Base-by-base conservation (phyloP, 2,329 filamentous ascomycete genomes). In the Verticillium dahliae region DNA sequence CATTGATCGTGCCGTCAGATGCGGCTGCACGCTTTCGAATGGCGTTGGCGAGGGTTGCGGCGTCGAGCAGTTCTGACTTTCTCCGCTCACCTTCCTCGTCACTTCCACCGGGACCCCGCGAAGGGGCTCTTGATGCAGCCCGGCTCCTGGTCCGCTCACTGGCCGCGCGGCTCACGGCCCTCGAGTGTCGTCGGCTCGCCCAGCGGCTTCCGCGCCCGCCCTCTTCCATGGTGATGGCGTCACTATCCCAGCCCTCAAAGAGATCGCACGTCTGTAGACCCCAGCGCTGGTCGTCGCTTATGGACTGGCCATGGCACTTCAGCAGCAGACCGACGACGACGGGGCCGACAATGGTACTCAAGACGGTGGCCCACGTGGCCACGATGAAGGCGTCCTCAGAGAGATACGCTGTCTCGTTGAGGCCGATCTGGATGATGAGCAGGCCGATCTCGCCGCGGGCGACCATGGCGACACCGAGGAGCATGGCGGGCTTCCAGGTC, bases 371-470 rank as follows among this genome's bases (percentile, higher is more conserved):
- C 83, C 82, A 85, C 0, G 81, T 81, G 1, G 81, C 78, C 0
- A 83, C 74, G 3, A 85, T 70, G 62, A 83, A 85, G 0, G 81
- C 75, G 39, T 82, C 77, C 65, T 84, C 76, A 1, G 83, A 83
- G 1, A 87, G 70, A 0, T 81, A 80, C 4, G 81, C 80, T 13
- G 68, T 69, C 39, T 68, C 61, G 58, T 69, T 69, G 56, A 67
- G 65, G 15, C 68, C 68, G 31, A 69, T 62, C 59, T 69, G 66
- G 31, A 69, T 67, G 64, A 87, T 85, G 39, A 87, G 72, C 63
- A 86, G 85, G 0, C 84, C 85, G 34, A 87, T 84, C 67, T 88
- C 85, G 4, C 85, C 85, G 33, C 85, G 76, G 0, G 84, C 80
- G 0, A 84, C 79, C 84, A 87, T 87, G 4, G 84, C 85, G 45